A percentile compares a stretch with the other conserved stretches of the same genome.
Evolutionary conservation across 768 basidiomycete genomes (phyloP).

Genomic region (Agaricus blazei): DNA sequence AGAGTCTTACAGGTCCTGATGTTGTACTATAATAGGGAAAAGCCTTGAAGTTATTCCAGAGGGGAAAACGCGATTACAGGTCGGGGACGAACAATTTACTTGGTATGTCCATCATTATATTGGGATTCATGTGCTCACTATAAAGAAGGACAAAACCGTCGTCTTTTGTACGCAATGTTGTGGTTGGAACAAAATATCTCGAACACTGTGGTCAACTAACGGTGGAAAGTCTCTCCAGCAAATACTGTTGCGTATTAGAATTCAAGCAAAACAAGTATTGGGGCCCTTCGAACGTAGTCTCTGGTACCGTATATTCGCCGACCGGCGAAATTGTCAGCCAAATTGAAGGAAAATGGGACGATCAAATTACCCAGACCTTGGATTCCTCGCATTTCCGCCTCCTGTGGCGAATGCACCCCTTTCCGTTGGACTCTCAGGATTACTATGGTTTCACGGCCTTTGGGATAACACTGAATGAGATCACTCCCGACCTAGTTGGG

Average conservation of each 20-base stretch:
- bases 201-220: slow-evolving; percentile 81
- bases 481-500: slow-evolving; percentile 57
- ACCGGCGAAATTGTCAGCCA: slow-evolving; percentile 51
- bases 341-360: slow-evolving; percentile 91
- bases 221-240: slow-evolving; percentile 56
- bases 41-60: slow-evolving; percentile 83
- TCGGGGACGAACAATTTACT: slow-evolving; percentile 62
- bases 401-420: slow-evolving; percentile 73
- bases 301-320: slow-evolving; percentile 51
- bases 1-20: background rate
- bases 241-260: slow-evolving; percentile 63
- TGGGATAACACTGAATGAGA: slow-evolving; percentile 77
- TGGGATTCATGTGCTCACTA: background rate
- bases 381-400: slow-evolving; percentile 66
- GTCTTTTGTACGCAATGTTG: slow-evolving; percentile 83
- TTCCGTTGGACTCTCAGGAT: slow-evolving; percentile 63
- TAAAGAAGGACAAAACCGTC: slow-evolving; percentile 73
- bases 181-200: slow-evolving; percentile 88
- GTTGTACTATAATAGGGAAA: slow-evolving; percentile 52
- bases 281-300: slow-evolving; percentile 71
- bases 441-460: slow-evolving; percentile 83
- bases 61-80: slow-evolving; percentile 62
- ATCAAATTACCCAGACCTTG: slow-evolving; percentile 64
- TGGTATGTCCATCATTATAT: slow-evolving; percentile 37
- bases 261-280: slow-evolving; percentile 87